These are phyloP conservation scores for Pueraria montana DNA, from an alignment of 306 rosid species.

Conservation along the genomic window DNA sequence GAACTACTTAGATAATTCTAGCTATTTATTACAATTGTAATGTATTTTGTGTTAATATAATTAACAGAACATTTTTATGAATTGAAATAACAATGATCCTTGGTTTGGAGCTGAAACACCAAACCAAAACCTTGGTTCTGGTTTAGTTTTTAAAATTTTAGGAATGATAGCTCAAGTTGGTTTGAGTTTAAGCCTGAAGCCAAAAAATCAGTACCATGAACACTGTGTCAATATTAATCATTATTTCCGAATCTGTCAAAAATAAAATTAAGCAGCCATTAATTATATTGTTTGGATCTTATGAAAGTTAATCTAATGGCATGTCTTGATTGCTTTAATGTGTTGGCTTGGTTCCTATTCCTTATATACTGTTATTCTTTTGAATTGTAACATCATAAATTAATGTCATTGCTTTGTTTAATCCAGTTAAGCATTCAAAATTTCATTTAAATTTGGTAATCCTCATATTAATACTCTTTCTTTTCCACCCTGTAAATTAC, in stretches of 20 bases:
- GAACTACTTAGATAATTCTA: constrained; percentile 6
- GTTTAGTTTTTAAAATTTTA: constrained; percentile 27
- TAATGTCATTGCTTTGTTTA: background rate
- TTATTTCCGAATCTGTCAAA: constrained; percentile 23
- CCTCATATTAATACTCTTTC: constrained; percentile 35
- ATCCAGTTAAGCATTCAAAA: constrained; percentile 13
- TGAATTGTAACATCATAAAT: background rate
- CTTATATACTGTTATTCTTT: background rate
- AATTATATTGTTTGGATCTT: constrained; percentile 20
- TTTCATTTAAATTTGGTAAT: constrained; percentile 33
- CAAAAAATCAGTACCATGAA: constrained; percentile 1
- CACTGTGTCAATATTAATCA: background rate
- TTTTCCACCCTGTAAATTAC: constrained; percentile 1
- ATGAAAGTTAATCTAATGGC: background rate
- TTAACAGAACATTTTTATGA: constrained; percentile 1
- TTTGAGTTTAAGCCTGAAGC: constrained; percentile 12
- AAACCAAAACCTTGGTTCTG: background rate
- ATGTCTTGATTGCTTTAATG: background rate
- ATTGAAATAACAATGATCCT: constrained; percentile 14
- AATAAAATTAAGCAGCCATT: constrained; percentile 9
- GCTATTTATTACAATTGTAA: background rate
- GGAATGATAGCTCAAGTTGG: constrained; percentile 28
- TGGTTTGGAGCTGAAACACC: background rate
- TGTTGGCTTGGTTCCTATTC: constrained; percentile 1
- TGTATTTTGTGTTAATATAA: constrained; percentile 23